phyloP scores from a whole-genome alignment of 768 basidiomycete species.

The Pleurotus pulmonarius region DNA sequence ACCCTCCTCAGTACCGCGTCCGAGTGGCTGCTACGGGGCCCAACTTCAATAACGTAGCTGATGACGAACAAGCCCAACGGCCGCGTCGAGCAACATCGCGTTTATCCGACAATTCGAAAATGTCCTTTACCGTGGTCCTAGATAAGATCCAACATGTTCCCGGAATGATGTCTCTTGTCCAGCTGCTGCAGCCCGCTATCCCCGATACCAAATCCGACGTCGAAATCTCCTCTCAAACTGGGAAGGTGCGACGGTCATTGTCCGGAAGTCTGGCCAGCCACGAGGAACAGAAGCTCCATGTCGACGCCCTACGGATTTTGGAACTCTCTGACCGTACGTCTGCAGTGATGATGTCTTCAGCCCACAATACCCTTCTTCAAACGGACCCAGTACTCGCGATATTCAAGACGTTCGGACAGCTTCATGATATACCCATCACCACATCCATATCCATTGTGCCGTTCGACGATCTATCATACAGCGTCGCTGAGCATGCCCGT shows the following conservation, averaged over 20 bases:
- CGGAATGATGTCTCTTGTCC: constrained; percentile 84
- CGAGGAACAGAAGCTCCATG: constrained; percentile 4
- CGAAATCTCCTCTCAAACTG: too few relatives aligned
- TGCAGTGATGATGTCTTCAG: constrained; percentile 81
- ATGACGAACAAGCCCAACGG: constrained; percentile 26
- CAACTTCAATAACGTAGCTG: constrained; percentile 43
- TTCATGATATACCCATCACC: constrained; percentile 63
- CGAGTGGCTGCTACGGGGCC: constrained; percentile 44
- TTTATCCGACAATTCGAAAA: constrained; percentile 33
- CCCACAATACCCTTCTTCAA: constrained; percentile 60
- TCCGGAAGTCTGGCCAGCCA: constrained; percentile 13
- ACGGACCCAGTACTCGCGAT: constrained; percentile 72
- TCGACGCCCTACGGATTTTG: constrained; percentile 82
- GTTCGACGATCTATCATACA: constrained; percentile 67
- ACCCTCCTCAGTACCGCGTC: constrained; percentile 59
- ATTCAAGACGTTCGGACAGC: constrained; percentile 72
- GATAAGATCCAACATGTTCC: constrained; percentile 90
- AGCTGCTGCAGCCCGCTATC: constrained; percentile 59
- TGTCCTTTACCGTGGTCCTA: constrained; percentile 78
- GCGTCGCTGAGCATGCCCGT: constrained; percentile 65
- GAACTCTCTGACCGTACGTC: constrained; percentile 86
- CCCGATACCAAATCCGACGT: neutral
- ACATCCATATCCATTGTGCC: constrained; percentile 73
- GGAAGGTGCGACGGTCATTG: neutral
- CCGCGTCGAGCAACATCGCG: constrained; percentile 6